Conservation (phyloP, 179 eudicot genomes). For the Nepenthes alata region DNA sequence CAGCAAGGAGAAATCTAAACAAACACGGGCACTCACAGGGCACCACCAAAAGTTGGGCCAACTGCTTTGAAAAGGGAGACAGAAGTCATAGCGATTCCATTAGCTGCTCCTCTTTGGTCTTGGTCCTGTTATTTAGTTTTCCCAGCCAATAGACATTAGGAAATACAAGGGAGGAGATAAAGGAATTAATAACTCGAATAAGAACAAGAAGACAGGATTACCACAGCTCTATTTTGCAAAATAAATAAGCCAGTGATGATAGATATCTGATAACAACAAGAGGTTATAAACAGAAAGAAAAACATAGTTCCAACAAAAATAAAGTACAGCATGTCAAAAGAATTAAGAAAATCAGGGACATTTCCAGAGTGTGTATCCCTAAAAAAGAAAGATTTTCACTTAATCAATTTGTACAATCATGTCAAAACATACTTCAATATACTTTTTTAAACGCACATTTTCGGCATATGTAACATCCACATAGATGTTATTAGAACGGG, state of each 20-base stretch:
- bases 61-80: conserved; percentile 48
- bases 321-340: no score
- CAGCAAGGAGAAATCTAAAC: background rate
- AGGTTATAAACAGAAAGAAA: no score
- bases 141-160: background rate
- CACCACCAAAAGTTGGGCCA: conserved; percentile 49
- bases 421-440: no score
- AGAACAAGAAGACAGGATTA: conserved; percentile 6
- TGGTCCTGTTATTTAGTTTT: conserved; percentile 17
- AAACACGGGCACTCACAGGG: conserved; percentile 29
- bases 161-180: background rate
- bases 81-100: conserved; percentile 40
- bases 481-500: no score
- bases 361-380: no score
- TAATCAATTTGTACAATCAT: no score
- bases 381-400: no score
- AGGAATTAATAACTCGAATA: no score
- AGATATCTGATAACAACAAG: conserved; percentile 12
- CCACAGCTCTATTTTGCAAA: conserved; percentile 39
- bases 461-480: no score
- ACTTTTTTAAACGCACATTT: no score
- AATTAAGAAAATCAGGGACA: no score
- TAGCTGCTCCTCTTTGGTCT: conserved; percentile 51
- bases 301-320: no score
- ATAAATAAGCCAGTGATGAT: conserved; percentile 27